Conservation (phyloP, 2,329 filamentous ascomycete genomes). For the Aspergillaceae sp. region DNA sequence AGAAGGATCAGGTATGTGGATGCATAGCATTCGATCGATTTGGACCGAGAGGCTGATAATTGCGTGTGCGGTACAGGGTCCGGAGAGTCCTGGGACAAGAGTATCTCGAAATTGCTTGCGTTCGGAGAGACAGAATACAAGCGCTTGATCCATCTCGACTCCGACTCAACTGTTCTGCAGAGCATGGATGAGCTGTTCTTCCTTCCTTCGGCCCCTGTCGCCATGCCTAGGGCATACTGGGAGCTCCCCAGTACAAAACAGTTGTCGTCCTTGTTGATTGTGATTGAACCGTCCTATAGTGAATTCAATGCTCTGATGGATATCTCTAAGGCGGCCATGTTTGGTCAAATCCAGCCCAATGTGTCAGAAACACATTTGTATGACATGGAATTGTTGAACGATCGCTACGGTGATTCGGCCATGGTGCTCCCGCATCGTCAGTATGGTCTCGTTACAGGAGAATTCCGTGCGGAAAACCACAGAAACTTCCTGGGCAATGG, state of each 20-base stretch:
- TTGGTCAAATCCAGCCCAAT: conserved; percentile 20
- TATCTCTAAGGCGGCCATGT: conserved; percentile 14
- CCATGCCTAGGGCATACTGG: conserved; percentile 68
- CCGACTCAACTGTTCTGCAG: conserved; percentile 55
- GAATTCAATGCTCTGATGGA: conserved; percentile 37
- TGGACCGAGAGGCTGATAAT: neutral
- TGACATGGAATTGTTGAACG: conserved; percentile 62
- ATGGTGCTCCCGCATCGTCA: conserved; percentile 56
- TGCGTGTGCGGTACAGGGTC: conserved; percentile 9
- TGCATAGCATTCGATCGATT: neutral
- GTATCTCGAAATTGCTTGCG: conserved; percentile 59
- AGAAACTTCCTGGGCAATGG: conserved; percentile 42
- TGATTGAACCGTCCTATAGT: conserved; percentile 49
- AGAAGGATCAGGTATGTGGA: conserved; percentile 17
- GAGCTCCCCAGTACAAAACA: conserved; percentile 45
- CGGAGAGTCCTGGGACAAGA: conserved; percentile 52
- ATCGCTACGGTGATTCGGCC: conserved; percentile 50
- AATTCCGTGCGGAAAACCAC: conserved; percentile 52
- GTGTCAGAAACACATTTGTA: conserved; percentile 28
- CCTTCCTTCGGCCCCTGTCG: conserved; percentile 51
- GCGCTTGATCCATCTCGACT: conserved; percentile 52
- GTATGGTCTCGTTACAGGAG: conserved; percentile 54
- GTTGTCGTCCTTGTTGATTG: conserved; percentile 54
- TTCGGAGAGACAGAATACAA: conserved; percentile 59
- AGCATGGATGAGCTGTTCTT: conserved; percentile 64